Percentiles rank a stretch among this genome's conserved stretches.
Conservation (phyloP, 1,139 yeast genomes). For the Blastobotrys serpentis region DNA sequence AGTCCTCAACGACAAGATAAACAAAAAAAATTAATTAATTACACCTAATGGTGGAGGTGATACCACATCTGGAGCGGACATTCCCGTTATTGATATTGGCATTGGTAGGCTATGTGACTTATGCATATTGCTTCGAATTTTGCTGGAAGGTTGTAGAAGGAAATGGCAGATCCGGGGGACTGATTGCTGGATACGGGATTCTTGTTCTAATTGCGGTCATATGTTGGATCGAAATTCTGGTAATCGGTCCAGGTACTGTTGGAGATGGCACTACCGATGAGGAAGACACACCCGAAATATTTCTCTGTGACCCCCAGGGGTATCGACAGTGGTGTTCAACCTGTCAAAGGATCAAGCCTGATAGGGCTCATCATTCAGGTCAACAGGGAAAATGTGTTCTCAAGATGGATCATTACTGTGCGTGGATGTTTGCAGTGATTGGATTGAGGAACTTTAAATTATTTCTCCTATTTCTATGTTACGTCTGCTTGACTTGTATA, state of each 20-base stretch:
- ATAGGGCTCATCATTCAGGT: constrained; percentile 79
- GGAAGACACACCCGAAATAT: constrained; percentile 30
- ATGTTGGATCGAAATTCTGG: constrained; percentile 31
- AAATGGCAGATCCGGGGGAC: constrained; percentile 15
- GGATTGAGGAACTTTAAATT: constrained; percentile 76
- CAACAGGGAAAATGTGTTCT: constrained; percentile 68
- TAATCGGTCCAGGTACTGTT: constrained; percentile 40
- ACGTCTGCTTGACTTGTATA: constrained; percentile 48
- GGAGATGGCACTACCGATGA: constrained; percentile 6
- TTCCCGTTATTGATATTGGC: constrained; percentile 31
- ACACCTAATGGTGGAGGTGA: neutral
- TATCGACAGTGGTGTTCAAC: constrained; percentile 62
- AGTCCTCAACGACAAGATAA: too few species aligned
- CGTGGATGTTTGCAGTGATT: constrained; percentile 86
- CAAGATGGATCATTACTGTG: constrained; percentile 74
- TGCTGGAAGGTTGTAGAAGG: constrained; percentile 34
- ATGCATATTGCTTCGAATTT: constrained; percentile 38
- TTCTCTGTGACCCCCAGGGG: constrained; percentile 44
- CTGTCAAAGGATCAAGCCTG: constrained; percentile 84
- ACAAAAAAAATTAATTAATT: too few species aligned
- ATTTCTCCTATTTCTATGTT: constrained; percentile 68
- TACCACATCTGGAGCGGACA: constrained; percentile 10
- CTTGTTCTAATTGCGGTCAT: constrained; percentile 25
- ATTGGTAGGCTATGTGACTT: constrained; percentile 34
- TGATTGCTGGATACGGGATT: constrained; percentile 34